Percentiles rank a stretch among this genome's conserved stretches.
Evolutionary conservation across 2,329 filamentous ascomycete species (phyloP).

Genomic region (Elsinoe necatrix): DNA sequence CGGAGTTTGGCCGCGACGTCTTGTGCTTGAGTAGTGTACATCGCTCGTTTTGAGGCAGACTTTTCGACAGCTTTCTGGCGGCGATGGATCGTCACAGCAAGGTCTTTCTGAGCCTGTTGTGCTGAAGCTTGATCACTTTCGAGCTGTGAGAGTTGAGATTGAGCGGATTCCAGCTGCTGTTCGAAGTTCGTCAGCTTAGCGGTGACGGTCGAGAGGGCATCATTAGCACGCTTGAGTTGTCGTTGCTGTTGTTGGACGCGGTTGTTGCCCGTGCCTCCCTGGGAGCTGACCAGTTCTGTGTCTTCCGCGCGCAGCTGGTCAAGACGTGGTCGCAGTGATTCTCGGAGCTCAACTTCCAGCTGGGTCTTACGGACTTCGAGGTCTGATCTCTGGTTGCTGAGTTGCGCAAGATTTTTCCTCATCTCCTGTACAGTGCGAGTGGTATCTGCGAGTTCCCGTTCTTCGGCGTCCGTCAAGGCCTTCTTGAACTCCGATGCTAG

Average conservation of each 20-base stretch:
- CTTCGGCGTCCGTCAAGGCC: slow-evolving; percentile 72
- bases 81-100: slow-evolving; percentile 69
- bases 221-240: slow-evolving; percentile 70
- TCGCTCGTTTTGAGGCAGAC: slow-evolving; percentile 78
- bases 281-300: slow-evolving; percentile 50
- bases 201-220: slow-evolving; percentile 58
- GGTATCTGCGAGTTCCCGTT: slow-evolving; percentile 66
- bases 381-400: slow-evolving; percentile 64
- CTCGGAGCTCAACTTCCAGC: slow-evolving; percentile 78
- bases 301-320: slow-evolving; percentile 76
- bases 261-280: slow-evolving; percentile 36
- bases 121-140: slow-evolving; percentile 54
- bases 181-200: slow-evolving; percentile 67
- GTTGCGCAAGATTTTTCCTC: slow-evolving; percentile 65
- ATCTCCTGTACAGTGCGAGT: slow-evolving; percentile 62
- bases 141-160: slow-evolving; percentile 47
- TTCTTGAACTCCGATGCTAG: slow-evolving; percentile 86
- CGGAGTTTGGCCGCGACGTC: slow-evolving; percentile 85
- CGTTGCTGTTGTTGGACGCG: slow-evolving; percentile 69
- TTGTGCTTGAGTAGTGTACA: slow-evolving; percentile 64
- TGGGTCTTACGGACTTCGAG: slow-evolving; percentile 73
- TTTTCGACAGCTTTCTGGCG: slow-evolving; percentile 88
- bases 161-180: slow-evolving; percentile 55
- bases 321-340: slow-evolving; percentile 77
- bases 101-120: slow-evolving; percentile 64